Evolutionary conservation across 306 rosid species (phyloP).

Genomic region (Rosa multiflora): DNA sequence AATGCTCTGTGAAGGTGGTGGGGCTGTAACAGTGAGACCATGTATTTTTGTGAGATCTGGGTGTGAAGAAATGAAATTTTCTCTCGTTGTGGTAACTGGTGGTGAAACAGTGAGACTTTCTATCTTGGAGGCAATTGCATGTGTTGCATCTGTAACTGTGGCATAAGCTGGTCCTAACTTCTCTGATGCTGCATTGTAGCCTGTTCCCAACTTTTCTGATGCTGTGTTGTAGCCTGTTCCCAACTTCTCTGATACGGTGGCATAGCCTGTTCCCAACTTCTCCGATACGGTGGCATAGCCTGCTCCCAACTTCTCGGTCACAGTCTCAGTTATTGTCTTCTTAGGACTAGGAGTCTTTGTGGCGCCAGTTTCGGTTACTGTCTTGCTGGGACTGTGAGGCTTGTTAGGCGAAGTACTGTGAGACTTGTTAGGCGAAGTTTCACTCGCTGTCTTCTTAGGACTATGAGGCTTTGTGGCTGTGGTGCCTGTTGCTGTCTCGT

Average conservation of each 20-base stretch:
- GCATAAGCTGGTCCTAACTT: slow-evolving; percentile 18
- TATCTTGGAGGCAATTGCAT: slow-evolving; percentile 49
- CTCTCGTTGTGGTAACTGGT: slow-evolving; percentile 43
- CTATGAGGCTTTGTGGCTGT: not conserved
- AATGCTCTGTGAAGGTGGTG: slow-evolving; percentile 25
- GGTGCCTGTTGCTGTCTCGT: slow-evolving; percentile 23
- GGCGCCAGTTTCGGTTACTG: slow-evolving; percentile 12
- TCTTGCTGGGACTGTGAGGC: slow-evolving; percentile 5
- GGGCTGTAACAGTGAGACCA: slow-evolving; percentile 33
- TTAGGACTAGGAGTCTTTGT: slow-evolving; percentile 17
- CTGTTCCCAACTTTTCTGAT: slow-evolving; percentile 22
- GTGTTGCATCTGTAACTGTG: slow-evolving; percentile 42
- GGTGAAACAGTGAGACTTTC: slow-evolving; percentile 35
- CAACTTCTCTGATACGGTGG: slow-evolving; percentile 15
- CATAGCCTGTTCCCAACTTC: slow-evolving; percentile 12
- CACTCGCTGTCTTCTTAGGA: slow-evolving; percentile 28
- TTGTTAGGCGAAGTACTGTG: not conserved
- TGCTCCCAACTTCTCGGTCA: slow-evolving; percentile 4
- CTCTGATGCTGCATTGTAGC: not conserved
- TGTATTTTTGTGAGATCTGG: slow-evolving; percentile 46
- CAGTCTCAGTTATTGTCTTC: slow-evolving; percentile 16
- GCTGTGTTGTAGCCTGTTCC: slow-evolving; percentile 14
- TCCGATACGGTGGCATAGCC: slow-evolving; percentile 34
- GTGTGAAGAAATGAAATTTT: slow-evolving; percentile 24
- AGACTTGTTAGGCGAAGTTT: slow-evolving; percentile 1